Conservation (phyloP, 176 grass and related monocot species). For the Phoenix dactylifera region DNA sequence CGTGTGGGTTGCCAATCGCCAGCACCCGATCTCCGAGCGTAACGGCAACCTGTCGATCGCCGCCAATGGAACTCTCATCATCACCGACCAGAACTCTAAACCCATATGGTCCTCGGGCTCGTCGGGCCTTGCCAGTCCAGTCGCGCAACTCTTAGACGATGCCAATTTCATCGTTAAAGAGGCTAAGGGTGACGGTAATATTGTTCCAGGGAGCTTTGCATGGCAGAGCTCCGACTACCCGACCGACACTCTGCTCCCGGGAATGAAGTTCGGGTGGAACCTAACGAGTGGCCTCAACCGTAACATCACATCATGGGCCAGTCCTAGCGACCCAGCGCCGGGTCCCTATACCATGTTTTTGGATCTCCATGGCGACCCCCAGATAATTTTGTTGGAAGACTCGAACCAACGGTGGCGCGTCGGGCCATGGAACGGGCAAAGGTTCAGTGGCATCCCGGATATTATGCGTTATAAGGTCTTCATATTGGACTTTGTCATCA, state of each 20-base stretch:
- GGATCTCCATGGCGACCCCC: not conserved
- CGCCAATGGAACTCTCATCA: not conserved
- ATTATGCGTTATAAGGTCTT: not conserved
- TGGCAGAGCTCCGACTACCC: constrained; percentile 12
- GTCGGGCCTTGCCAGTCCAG: not conserved
- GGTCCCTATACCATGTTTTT: not conserved
- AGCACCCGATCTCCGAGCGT: not conserved
- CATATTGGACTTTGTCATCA: not conserved
- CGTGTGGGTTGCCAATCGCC: constrained; percentile 5
- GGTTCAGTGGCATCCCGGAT: not conserved
- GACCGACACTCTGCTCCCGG: constrained; percentile 1
- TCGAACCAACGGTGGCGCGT: not conserved
- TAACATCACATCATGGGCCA: not conserved
- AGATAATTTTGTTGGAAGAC: not conserved
- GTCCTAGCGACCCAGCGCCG: not conserved
- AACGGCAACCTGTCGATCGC: not conserved
- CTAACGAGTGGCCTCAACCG: not conserved
- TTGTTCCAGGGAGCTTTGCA: not conserved
- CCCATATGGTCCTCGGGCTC: not conserved
- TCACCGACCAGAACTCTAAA: constrained; percentile 1
- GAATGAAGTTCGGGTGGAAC: constrained; percentile 1
- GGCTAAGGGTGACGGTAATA: too few relatives aligned
- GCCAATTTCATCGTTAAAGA: constrained; percentile 10
- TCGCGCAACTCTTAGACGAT: not conserved
- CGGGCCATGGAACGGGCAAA: not conserved